phyloP scores from a whole-genome alignment of 768 basidiomycete genomes.

The Pleurotus tuoliensis region DNA sequence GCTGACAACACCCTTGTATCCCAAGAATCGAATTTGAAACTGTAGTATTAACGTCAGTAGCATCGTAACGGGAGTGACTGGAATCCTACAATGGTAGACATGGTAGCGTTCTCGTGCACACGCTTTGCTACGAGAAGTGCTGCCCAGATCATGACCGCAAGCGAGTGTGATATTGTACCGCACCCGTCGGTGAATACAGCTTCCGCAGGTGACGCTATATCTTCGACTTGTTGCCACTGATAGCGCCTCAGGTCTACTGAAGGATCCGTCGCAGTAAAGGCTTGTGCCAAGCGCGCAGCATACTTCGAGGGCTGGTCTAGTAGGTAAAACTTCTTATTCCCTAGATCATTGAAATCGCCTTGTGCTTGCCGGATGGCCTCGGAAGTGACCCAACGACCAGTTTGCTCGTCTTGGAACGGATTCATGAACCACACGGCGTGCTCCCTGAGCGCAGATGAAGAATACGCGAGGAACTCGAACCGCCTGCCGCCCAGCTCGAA shows the following conservation, averaged over 20 bases:
- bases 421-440: constrained; percentile 83
- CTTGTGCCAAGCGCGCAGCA: constrained; percentile 80
- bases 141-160: constrained; percentile 59
- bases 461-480: constrained; percentile 84
- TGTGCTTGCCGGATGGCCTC: constrained; percentile 56
- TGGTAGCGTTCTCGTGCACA: constrained; percentile 27
- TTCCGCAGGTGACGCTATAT: constrained; percentile 38
- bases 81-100: constrained; percentile 59
- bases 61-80: background rate
- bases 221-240: constrained; percentile 64
- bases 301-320: constrained; percentile 68
- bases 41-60: constrained; percentile 18
- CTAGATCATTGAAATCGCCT: constrained; percentile 57
- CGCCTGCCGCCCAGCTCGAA: constrained; percentile 65
- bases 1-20: constrained; percentile 77
- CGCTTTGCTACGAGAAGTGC: constrained; percentile 43
- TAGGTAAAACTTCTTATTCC: constrained; percentile 25
- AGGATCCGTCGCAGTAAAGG: constrained; percentile 78
- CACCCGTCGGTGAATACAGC: constrained; percentile 73
- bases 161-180: constrained; percentile 65
- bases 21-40: constrained; percentile 82
- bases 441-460: constrained; percentile 69
- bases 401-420: constrained; percentile 48
- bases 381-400: constrained; percentile 43
- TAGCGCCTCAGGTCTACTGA: constrained; percentile 51